These are phyloP conservation scores for Mucor mucedo DNA, from an alignment of 371 early-diverging fungal species.

Conservation along the genomic window DNA sequence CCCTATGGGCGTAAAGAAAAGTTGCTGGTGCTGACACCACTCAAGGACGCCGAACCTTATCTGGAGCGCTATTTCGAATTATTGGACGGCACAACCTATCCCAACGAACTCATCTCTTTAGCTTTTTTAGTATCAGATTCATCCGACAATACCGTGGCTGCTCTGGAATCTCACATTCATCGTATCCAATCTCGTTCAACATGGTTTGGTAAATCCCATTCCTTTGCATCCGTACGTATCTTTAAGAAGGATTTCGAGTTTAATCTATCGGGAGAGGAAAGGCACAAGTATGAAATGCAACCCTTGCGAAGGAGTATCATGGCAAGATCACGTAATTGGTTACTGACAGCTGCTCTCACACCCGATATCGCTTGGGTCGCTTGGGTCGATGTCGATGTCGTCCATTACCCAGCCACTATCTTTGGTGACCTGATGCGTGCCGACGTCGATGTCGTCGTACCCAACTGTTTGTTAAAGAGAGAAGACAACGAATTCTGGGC, in stretches of 20 bases:
- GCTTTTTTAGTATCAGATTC: constrained; percentile 68
- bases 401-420: constrained; percentile 57
- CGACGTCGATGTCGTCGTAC: constrained; percentile 63
- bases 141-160: constrained; percentile 52
- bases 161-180: constrained; percentile 44
- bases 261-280: constrained; percentile 51
- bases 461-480: constrained; percentile 60
- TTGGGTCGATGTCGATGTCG: constrained; percentile 68
- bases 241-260: constrained; percentile 65
- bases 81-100: constrained; percentile 55
- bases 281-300: constrained; percentile 60
- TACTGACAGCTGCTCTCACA: constrained; percentile 54
- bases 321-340: constrained; percentile 64
- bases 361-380: constrained; percentile 62
- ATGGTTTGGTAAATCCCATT: constrained; percentile 27
- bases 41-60: constrained; percentile 61
- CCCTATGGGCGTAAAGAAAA: constrained; percentile 28
- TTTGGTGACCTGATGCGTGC: constrained; percentile 58
- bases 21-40: constrained; percentile 60
- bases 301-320: constrained; percentile 59
- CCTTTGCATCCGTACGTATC: constrained; percentile 54
- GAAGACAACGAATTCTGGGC: constrained; percentile 53
- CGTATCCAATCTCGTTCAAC: constrained; percentile 17
- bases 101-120: constrained; percentile 58
- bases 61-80: constrained; percentile 64